Base-by-base conservation (phyloP, 202 grass and related monocot genomes). In the Setaria viridis region DNA sequence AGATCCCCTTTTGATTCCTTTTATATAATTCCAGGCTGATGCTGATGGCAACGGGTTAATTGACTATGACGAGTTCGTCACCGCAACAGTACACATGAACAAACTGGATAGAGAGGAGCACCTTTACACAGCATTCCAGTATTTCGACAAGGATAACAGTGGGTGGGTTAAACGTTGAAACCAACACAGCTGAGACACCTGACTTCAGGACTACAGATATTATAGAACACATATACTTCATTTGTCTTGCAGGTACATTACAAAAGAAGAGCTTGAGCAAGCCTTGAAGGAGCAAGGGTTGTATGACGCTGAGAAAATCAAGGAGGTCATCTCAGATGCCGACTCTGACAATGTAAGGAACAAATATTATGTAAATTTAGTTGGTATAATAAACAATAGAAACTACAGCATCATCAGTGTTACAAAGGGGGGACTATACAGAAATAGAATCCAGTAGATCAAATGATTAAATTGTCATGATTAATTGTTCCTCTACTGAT, bases 11-110 rank as follows among this genome's bases (percentile, higher is more conserved):
- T 4, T 46, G 3, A 82, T 25, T 53, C 11, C 1, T 35, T 37
- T 2, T 19, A 49, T 73, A 2, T n/a, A 9, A 8, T 70, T 84
- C 45, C 69, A 95, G 94, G 87, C 94, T 35, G 91, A 95, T 81
- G 91, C 89, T 25, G 89, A 95, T 30, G 91, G 89, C 48, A 93
- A 91, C 70, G 89, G 94, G 21, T 60, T 88, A 53, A 93, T 95
- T 47, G 89, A 93, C 78, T 95, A 91, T 30, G 89, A 91, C 0
- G 91, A 95, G 87, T 95, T 95, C 57, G 86, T 95, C 72, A 91
- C 93, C 1, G 94, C 91, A 17, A 95, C 91, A 7, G 74, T 95
- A 81, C 89, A 93, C 84, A 91, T 95, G 91, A 93, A 95, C 70
- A 93, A 83, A 86, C 64, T 91, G 84, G 93, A 93, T 45, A 87